These are phyloP conservation scores for Eutrema salsugineum DNA, from an alignment of 441 rosid genomes.

Conservation along the genomic window DNA sequence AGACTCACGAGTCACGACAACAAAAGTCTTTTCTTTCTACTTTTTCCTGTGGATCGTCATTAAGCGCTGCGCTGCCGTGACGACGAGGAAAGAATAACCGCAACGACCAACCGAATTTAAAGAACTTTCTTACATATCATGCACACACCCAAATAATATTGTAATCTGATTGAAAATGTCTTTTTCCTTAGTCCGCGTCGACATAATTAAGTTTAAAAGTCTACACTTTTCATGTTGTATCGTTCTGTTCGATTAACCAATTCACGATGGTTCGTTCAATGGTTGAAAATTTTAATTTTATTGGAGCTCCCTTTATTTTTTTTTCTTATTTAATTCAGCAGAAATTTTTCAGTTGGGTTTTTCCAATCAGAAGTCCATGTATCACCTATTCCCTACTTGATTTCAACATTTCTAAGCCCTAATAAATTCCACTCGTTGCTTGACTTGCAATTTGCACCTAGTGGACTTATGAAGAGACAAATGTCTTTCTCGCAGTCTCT, in stretches of 20 bases:
- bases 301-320: neutral
- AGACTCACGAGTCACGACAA: neutral
- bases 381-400: neutral
- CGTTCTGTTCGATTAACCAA: no score
- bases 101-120: neutral
- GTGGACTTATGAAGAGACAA: neutral
- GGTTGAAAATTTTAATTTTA: neutral
- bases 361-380: neutral
- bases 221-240: no score
- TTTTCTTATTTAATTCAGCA: neutral
- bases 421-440: neutral
- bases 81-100: neutral
- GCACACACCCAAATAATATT: no score
- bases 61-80: neutral
- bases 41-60: neutral
- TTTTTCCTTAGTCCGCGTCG: neutral
- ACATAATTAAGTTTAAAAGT: no score
- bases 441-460: slow-evolving; percentile 6
- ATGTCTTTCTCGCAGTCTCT: neutral
- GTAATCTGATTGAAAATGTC: neutral
- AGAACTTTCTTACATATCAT: neutral
- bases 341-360: neutral
- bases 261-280: no score
- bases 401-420: neutral
- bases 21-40: neutral